phyloP scores from a whole-genome alignment of 2,329 filamentous ascomycete genomes.

The Colletotrichum tofieldiae region DNA sequence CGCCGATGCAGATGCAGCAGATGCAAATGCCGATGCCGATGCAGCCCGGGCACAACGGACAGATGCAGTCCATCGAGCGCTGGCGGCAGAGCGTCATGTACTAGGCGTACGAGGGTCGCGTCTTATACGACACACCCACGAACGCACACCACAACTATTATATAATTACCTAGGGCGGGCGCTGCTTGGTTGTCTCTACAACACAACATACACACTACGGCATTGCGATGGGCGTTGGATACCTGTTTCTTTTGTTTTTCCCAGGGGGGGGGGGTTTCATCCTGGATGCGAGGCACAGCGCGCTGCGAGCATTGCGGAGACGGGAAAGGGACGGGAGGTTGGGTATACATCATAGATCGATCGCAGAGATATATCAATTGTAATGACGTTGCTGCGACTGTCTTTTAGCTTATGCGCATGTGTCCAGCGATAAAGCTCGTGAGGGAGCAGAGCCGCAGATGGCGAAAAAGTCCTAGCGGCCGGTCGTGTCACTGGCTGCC shows the following conservation, averaged over 20 bases:
- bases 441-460: neutral
- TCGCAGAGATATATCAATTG: neutral
- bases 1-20: conserved; percentile 44
- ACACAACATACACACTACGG: conserved; percentile 18
- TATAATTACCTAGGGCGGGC: neutral
- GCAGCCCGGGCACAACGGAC: conserved; percentile 41
- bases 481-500: too few relatives aligned
- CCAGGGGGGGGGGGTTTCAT: neutral
- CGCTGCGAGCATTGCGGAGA: conserved; percentile 12
- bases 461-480: neutral
- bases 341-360: neutral
- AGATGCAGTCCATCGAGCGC: conserved; percentile 49
- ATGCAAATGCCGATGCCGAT: conserved; percentile 41
- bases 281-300: neutral
- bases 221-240: conserved; percentile 42
- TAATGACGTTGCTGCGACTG: neutral
- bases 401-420: too few relatives aligned
- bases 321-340: neutral
- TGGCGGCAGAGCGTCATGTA: conserved; percentile 59
- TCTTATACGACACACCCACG: neutral
- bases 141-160: neutral
- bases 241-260: conserved; percentile 22
- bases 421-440: neutral
- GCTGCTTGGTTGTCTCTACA: conserved; percentile 7
- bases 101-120: neutral